Conservation (phyloP, 2,329 filamentous ascomycete species). For the Fusarium sterilihyphosum region DNA sequence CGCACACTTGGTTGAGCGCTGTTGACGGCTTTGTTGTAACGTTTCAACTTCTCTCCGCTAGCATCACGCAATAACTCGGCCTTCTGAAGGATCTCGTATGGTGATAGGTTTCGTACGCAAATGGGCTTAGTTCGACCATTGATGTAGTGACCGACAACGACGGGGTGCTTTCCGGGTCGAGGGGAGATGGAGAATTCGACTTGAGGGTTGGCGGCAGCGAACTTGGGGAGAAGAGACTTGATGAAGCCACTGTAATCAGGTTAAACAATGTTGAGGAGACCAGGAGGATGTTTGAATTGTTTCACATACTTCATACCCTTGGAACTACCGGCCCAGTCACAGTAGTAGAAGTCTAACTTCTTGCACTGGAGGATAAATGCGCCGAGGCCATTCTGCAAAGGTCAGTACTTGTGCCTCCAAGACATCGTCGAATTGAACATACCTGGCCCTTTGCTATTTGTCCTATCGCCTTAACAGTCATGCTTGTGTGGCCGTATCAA, state of each 20-base stretch:
- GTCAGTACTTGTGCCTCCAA: slow-evolving; percentile 23
- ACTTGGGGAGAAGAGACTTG: slow-evolving; percentile 76
- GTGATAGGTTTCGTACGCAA: slow-evolving; percentile 87
- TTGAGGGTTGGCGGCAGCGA: slow-evolving; percentile 83
- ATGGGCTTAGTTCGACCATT: slow-evolving; percentile 88
- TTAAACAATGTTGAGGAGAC: slow-evolving; percentile 38
- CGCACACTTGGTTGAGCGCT: slow-evolving; percentile 74
- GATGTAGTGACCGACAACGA: slow-evolving; percentile 90
- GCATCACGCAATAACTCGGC: slow-evolving; percentile 76
- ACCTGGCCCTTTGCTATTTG: slow-evolving; percentile 65
- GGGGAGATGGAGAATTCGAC: slow-evolving; percentile 94
- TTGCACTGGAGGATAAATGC: slow-evolving; percentile 98
- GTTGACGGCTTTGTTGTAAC: slow-evolving; percentile 69
- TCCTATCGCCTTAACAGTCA: slow-evolving; percentile 66
- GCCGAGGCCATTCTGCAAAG: slow-evolving; percentile 86
- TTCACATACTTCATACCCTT: slow-evolving; percentile 86
- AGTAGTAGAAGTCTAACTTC: slow-evolving; percentile 95
- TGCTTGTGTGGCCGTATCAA: slow-evolving; percentile 51
- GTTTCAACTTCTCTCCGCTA: slow-evolving; percentile 78
- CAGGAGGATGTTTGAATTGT: rapidly evolving
- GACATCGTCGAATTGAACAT: slow-evolving; percentile 28
- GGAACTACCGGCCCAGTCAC: slow-evolving; percentile 94
- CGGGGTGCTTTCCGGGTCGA: slow-evolving; percentile 87
- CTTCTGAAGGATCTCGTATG: slow-evolving; percentile 84
- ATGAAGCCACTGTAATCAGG: slow-evolving; percentile 75